phyloP scores from a whole-genome alignment of 2,329 filamentous ascomycete species.

The Fusarium sp. region DNA sequence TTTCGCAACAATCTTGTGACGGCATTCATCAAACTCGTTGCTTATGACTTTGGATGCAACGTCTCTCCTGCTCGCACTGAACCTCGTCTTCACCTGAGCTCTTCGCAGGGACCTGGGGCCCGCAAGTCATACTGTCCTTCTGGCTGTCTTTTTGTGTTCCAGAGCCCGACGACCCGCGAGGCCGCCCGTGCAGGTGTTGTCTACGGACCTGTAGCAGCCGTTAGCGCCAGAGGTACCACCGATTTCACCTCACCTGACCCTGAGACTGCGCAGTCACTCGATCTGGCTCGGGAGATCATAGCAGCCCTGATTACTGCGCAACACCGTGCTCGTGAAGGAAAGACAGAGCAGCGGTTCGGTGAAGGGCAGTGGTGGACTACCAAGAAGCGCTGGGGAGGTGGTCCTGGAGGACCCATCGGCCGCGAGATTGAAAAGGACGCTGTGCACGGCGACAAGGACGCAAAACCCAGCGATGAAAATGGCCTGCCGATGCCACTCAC shows the following conservation, averaged over 20 bases:
- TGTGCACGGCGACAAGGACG: slow-evolving; percentile 60
- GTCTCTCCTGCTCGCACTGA: slow-evolving; percentile 66
- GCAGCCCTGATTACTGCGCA: slow-evolving; percentile 72
- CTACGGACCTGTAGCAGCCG: slow-evolving; percentile 70
- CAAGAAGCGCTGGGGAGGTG: slow-evolving; percentile 71
- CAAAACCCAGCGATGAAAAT: slow-evolving; percentile 44
- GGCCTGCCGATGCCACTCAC: slow-evolving; percentile 43
- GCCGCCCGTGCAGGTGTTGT: slow-evolving; percentile 68
- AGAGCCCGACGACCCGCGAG: slow-evolving; percentile 68
- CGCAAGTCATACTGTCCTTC: slow-evolving; percentile 68
- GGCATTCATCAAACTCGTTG: slow-evolving; percentile 71
- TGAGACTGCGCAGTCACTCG: slow-evolving; percentile 68
- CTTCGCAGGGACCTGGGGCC: slow-evolving; percentile 48
- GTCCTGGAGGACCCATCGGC: slow-evolving; percentile 70
- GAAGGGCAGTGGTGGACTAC: slow-evolving; percentile 71
- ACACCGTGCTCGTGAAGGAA: slow-evolving; percentile 69
- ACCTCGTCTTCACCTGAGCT: slow-evolving; percentile 66
- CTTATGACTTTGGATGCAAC: slow-evolving; percentile 74
- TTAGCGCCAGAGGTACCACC: slow-evolving; percentile 67
- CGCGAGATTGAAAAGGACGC: slow-evolving; percentile 65
- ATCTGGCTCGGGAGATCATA: slow-evolving; percentile 70
- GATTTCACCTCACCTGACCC: slow-evolving; percentile 58
- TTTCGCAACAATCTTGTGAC: slow-evolving; percentile 67
- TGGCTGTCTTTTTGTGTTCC: slow-evolving; percentile 69
- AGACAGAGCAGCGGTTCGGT: slow-evolving; percentile 66